Base-by-base conservation (phyloP, 345 rosid genomes). In the Aethionema arabicum region DNA sequence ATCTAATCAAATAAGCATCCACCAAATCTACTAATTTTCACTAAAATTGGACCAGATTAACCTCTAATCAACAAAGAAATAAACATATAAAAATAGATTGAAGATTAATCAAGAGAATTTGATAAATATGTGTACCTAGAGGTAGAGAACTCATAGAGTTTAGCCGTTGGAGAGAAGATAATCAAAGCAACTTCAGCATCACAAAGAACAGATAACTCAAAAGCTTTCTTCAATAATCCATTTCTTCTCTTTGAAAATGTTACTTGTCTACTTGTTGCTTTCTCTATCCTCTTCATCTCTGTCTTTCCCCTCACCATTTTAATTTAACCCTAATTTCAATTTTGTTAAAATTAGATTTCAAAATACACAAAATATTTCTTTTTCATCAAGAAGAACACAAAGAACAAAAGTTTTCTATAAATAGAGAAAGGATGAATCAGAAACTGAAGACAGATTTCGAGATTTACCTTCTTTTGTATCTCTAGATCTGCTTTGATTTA, bases 271-370 rank as follows among this genome's bases (percentile, higher is more conserved):
- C 90, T 88, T 5, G 90, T 85, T 56, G 79, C 78, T 58, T 88
- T 88, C 74, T 88, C 96, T 61, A 88, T 85, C 76, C 96, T 80
- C 87, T 83, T 85, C 96, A 88, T 83, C 83, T 88, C 83, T 33
- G 85, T 88, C 65, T 82, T 88, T 30, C 96, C 96, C 59, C 96
- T 80, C 79, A 82, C 92, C 96, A 88, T 88, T 74, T 49, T 11
- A n/a, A 1, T 7, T 36, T 14, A 15, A 27, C 36, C 44, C 47
- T 35, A 7, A 3, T 59, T 21, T 47, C 15, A 6, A n/a, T 39
- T 16, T 16, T 0, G 11, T 16, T 21, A 3, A 30, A n/a, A 10
- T 21, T 21, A 52, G 50, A 30, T n/a, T n/a, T n/a, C n/a, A 0
- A 8, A 6, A 57, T 44, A 42, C 12, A 45, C 21, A 45, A 33